Percentiles rank a stretch among this genome's conserved stretches.
Evolutionary conservation across 176 grass and related monocot species (phyloP).

Genomic region (Urochloa ruziziensis): DNA sequence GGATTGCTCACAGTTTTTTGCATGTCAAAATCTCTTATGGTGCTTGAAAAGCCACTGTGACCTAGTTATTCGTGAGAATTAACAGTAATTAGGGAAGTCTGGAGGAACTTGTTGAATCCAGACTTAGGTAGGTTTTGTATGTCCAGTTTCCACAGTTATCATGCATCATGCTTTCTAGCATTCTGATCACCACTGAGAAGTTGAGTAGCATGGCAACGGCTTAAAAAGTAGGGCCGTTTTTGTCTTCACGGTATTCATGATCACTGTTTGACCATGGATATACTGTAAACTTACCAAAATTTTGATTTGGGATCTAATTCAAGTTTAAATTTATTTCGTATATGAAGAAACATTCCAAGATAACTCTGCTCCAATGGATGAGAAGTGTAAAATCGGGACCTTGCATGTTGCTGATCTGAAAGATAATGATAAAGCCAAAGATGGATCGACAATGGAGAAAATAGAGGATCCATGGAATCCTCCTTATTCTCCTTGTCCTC

Average conservation of each 20-base stretch:
- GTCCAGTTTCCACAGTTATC: neutral
- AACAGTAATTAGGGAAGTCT: neutral
- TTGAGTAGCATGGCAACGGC: neutral
- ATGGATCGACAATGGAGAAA: neutral
- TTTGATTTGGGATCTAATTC: neutral
- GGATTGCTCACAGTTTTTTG: too few species aligned
- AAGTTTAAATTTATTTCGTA: neutral
- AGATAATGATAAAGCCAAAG: neutral
- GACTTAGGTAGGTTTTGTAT: neutral
- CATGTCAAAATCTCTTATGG: too few species aligned
- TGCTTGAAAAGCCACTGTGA: too few species aligned
- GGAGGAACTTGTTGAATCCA: neutral
- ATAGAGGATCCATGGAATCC: neutral
- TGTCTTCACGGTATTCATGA: neutral
- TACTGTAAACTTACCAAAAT: neutral
- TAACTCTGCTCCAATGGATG: neutral
- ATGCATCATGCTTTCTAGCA: neutral
- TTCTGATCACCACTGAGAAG: neutral
- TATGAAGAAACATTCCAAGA: neutral
- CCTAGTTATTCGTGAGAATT: too few species aligned
- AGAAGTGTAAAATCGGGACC: neutral
- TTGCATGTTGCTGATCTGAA: neutral
- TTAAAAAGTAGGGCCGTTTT: neutral
- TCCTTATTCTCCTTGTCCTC: neutral
- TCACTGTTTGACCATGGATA: neutral